phyloP scores from a whole-genome alignment of 352 stramenopile species.

The Salisapilia sapeloensis region DNA sequence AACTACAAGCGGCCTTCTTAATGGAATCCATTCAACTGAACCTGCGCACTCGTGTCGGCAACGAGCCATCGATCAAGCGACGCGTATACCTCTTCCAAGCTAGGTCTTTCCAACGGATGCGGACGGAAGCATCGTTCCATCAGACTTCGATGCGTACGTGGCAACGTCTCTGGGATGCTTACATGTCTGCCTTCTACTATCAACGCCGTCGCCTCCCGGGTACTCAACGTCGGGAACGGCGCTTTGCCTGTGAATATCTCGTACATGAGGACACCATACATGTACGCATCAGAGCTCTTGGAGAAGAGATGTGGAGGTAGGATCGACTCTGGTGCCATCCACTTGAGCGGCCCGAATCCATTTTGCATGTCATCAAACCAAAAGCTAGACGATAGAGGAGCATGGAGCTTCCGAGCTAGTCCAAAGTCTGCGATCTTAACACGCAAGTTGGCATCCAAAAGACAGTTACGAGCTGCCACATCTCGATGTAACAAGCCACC shows the following conservation, averaged over 20 bases:
- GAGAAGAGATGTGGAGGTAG: conserved; percentile 59
- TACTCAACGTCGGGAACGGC: conserved; percentile 33
- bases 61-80: conserved; percentile 43
- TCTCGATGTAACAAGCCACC: conserved; percentile 72
- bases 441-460: conserved; percentile 36
- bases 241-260: conserved; percentile 47
- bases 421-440: conserved; percentile 74
- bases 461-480: conserved; percentile 59
- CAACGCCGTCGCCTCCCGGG: conserved; percentile 31
- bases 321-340: conserved; percentile 70
- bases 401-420: conserved; percentile 44
- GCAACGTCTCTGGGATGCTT: conserved; percentile 21
- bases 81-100: conserved; percentile 46
- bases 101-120: conserved; percentile 29
- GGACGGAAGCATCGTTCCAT: conserved; percentile 47
- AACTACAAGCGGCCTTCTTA: too few species aligned
- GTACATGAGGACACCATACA: conserved; percentile 76
- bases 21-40: too few species aligned
- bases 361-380: conserved; percentile 42
- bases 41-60: conserved; percentile 21
- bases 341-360: conserved; percentile 56
- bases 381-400: conserved; percentile 10
- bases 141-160: conserved; percentile 17
- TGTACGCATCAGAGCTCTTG: conserved; percentile 61
- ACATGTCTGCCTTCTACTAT: conserved; percentile 53